Conservation (phyloP, 2,329 filamentous ascomycete genomes). For the Botrytis medusae region DNA sequence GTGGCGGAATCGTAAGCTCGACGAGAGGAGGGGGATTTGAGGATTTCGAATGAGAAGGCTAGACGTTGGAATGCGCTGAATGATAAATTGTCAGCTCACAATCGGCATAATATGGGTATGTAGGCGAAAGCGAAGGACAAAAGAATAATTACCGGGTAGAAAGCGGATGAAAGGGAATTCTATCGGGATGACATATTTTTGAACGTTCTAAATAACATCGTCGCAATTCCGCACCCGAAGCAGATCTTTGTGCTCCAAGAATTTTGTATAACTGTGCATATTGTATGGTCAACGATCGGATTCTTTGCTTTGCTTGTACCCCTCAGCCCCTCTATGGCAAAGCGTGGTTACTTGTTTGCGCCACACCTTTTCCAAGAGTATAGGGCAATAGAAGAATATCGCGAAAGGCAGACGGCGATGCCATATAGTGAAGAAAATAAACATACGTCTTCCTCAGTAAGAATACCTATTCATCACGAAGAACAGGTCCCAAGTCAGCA, state of each 20-base stretch:
- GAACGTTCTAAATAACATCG: slow-evolving; percentile 43
- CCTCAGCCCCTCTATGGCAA: neutral
- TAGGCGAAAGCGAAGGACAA: neutral
- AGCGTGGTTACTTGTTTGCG: neutral
- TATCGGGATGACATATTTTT: slow-evolving; percentile 45
- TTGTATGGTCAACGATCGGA: slow-evolving; percentile 24
- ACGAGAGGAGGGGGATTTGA: slow-evolving; percentile 42
- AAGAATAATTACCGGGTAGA: slow-evolving; percentile 39
- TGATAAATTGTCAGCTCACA: neutral
- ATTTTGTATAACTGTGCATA: slow-evolving; percentile 41
- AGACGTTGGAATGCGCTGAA: slow-evolving; percentile 43
- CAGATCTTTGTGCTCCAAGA: slow-evolving; percentile 40
- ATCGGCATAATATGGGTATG: neutral
- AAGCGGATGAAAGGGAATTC: slow-evolving; percentile 41
- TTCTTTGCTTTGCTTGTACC: neutral
- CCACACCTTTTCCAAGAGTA: neutral
- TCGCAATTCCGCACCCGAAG: slow-evolving; percentile 42
- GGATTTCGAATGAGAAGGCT: slow-evolving; percentile 44
- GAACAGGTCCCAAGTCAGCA: neutral
- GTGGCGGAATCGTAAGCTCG: slow-evolving; percentile 43
- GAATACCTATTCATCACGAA: slow-evolving; percentile 32
- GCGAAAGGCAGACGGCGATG: neutral
- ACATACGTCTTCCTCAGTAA: slow-evolving; percentile 41
- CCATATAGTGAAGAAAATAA: neutral
- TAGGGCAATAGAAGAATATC: neutral